Conservation (phyloP, 768 basidiomycete species). For the Phylloporus sp. region DNA sequence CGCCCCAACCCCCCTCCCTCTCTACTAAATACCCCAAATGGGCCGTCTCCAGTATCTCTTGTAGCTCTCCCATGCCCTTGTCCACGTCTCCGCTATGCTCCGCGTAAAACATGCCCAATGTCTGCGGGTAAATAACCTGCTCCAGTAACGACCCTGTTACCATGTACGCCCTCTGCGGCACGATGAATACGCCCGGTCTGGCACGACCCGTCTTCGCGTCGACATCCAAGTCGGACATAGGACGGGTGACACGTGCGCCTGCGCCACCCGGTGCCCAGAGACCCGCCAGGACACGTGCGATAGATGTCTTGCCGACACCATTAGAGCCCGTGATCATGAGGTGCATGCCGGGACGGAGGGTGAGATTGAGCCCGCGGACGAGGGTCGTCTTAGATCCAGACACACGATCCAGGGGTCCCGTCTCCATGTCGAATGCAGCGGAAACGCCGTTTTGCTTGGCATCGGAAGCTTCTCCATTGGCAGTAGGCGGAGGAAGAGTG, state of each 20-base stretch:
- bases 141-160: conserved; percentile 82
- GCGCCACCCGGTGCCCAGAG: conserved; percentile 69
- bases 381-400: conserved; percentile 40
- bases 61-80: conserved; percentile 63
- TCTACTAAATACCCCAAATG: conserved; percentile 82
- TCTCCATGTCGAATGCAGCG: conserved; percentile 10
- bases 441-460: conserved; percentile 4
- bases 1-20: conserved; percentile 86
- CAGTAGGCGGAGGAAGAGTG: not conserved
- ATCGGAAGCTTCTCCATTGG: not conserved
- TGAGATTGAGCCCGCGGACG: conserved; percentile 65
- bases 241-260: conserved; percentile 33
- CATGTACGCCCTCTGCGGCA: conserved; percentile 94
- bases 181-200: conserved; percentile 61
- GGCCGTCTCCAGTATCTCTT: conserved; percentile 73
- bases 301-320: conserved; percentile 87
- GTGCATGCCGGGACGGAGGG: conserved; percentile 71
- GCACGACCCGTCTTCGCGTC: conserved; percentile 34
- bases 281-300: conserved; percentile 85
- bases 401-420: conserved; percentile 12
- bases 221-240: conserved; percentile 4
- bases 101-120: conserved; percentile 64
- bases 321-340: conserved; percentile 92
- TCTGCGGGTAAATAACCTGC: conserved; percentile 90
- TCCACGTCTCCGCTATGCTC: conserved; percentile 41